A percentile compares a stretch with the other conserved stretches of the same genome.
Conservation (phyloP, 1,139 yeast genomes). For the Geotrichum candidum region DNA sequence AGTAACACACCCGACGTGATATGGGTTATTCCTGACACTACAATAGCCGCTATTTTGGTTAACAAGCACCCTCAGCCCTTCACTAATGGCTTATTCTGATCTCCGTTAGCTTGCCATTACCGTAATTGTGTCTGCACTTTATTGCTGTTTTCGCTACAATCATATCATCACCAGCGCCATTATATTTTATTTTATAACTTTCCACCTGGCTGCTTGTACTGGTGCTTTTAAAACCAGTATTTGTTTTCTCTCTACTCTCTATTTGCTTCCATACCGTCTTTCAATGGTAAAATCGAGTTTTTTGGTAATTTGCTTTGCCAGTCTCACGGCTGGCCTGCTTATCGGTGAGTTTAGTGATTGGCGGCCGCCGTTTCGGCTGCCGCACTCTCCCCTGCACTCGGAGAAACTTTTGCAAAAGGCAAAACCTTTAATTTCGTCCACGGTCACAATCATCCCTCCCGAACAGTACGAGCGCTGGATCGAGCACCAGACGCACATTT, state of each 20-base stretch:
- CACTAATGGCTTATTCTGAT: neutral
- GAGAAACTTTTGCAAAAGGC: neutral
- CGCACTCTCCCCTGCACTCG: neutral
- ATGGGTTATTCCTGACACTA: neutral
- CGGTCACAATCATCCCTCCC: constrained; percentile 24
- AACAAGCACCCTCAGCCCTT: no score
- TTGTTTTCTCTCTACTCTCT: neutral
- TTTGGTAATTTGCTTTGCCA: neutral
- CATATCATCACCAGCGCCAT: neutral
- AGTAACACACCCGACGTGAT: neutral
- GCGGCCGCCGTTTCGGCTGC: neutral
- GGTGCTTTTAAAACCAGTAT: neutral
- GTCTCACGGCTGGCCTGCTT: neutral
- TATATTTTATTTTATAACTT: neutral
- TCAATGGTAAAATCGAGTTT: neutral
- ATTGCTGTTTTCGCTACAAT: neutral
- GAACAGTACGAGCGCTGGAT: constrained; percentile 57
- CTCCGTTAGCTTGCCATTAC: neutral
- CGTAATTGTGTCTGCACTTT: neutral
- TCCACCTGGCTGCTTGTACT: neutral
- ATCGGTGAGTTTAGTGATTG: neutral
- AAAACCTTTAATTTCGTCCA: constrained; percentile 8
- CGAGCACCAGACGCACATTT: constrained; percentile 42
- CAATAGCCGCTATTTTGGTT: no score
- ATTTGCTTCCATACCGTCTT: neutral